Conservation (phyloP, 169 alveolate species). For the Blepharisma undulans region DNA sequence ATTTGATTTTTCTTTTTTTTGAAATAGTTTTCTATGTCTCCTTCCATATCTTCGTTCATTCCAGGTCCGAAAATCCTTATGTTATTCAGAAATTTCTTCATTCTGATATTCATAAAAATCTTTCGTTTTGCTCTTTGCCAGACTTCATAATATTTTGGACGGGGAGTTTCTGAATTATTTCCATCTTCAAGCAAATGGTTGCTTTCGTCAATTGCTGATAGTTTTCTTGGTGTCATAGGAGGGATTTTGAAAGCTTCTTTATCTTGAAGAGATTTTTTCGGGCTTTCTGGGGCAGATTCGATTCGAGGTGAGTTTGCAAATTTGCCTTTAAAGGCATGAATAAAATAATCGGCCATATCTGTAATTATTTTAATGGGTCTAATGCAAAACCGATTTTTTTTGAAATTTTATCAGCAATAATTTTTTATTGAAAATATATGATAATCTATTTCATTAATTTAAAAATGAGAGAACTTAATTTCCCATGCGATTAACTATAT, state of each 20-base stretch:
- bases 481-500: not conserved
- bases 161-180: not conserved
- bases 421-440: too few relatives aligned
- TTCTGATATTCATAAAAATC: not conserved
- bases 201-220: not conserved
- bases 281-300: not conserved
- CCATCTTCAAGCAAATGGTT: not conserved
- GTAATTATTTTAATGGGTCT: not conserved
- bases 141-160: not conserved
- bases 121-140: conserved; percentile 36
- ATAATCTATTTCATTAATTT: too few relatives aligned
- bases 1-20: not conserved
- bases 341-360: not conserved
- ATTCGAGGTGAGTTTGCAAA: not conserved
- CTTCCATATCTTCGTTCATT: not conserved
- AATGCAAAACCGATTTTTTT: not conserved
- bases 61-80: conserved; percentile 4
- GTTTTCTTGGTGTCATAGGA: not conserved
- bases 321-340: not conserved
- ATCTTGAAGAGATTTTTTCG: not conserved
- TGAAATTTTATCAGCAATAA: too few relatives aligned
- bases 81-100: not conserved
- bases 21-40: not conserved
- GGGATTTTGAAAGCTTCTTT: not conserved
- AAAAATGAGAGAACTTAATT: too few relatives aligned